Percentiles rank a stretch among this genome's conserved stretches.
Conservation (phyloP, 768 basidiomycete species). For the Naganishia antarctica region DNA sequence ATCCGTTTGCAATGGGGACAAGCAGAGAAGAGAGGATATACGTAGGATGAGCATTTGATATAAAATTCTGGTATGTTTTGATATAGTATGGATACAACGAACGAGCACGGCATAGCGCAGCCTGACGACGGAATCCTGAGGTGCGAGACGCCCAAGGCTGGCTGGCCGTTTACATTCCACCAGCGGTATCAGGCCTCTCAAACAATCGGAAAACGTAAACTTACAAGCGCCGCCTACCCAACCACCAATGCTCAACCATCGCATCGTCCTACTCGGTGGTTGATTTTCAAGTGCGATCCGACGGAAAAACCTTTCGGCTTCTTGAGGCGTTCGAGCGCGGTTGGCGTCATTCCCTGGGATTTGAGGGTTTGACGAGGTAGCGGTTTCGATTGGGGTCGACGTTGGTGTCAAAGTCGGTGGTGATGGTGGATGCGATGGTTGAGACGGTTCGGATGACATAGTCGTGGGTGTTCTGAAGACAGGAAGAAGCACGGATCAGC, state of each 20-base stretch:
- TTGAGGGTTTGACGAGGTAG: background rate
- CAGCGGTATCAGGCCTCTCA: background rate
- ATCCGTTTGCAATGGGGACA: too few relatives aligned
- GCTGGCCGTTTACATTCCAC: background rate
- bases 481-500: background rate
- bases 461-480: background rate
- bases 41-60: conserved; percentile 4
- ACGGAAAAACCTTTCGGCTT: conserved; percentile 22
- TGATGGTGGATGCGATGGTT: background rate
- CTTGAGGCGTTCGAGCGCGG: conserved; percentile 14
- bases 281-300: conserved; percentile 16
- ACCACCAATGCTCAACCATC: conserved; percentile 24
- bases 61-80: background rate
- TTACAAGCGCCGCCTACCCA: conserved; percentile 23
- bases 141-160: too few relatives aligned
- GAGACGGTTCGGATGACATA: background rate
- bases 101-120: background rate
- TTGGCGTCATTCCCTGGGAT: background rate
- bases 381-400: background rate
- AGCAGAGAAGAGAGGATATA: background rate
- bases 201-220: background rate
- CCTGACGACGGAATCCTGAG: too few relatives aligned
- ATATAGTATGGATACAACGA: conserved; percentile 17
- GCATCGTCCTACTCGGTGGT: conserved; percentile 11
- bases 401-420: background rate